Conservation (phyloP, 2,329 filamentous ascomycete genomes). For the Penicillium sp. region DNA sequence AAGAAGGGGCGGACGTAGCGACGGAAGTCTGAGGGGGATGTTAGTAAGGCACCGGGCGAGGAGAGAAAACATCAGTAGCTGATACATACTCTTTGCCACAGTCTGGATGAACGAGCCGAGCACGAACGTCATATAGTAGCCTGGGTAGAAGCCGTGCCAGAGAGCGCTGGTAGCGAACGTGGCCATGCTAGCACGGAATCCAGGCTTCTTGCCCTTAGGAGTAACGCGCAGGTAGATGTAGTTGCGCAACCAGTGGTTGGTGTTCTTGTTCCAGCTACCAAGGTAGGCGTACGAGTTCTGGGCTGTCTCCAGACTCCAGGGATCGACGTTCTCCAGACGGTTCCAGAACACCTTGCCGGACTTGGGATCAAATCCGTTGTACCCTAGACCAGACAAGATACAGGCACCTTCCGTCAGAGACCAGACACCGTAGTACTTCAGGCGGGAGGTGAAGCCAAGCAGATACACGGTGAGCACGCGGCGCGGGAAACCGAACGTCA, state of each 20-base stretch:
- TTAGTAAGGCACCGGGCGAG: constrained; percentile 12
- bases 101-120: constrained; percentile 91
- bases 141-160: constrained; percentile 98
- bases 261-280: constrained; percentile 97
- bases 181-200: constrained; percentile 89
- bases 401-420: constrained; percentile 89
- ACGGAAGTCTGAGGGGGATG: constrained; percentile 68
- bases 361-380: constrained; percentile 83
- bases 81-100: constrained; percentile 79
- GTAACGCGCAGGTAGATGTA: constrained; percentile 96
- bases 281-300: constrained; percentile 93
- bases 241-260: constrained; percentile 93
- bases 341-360: constrained; percentile 89
- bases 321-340: constrained; percentile 83
- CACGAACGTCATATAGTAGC: constrained; percentile 90
- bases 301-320: constrained; percentile 80
- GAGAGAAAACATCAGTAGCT: not conserved
- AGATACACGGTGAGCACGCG: constrained; percentile 81
- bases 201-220: constrained; percentile 91
- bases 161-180: constrained; percentile 94
- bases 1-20: constrained; percentile 92
- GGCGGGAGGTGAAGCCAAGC: constrained; percentile 75
- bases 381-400: constrained; percentile 89
- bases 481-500: constrained; percentile 67
- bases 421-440: constrained; percentile 98